Evolutionary conservation across 495 filamentous ascomycete genomes (phyloP).

Genomic region (Chlorociboria aeruginascens): DNA sequence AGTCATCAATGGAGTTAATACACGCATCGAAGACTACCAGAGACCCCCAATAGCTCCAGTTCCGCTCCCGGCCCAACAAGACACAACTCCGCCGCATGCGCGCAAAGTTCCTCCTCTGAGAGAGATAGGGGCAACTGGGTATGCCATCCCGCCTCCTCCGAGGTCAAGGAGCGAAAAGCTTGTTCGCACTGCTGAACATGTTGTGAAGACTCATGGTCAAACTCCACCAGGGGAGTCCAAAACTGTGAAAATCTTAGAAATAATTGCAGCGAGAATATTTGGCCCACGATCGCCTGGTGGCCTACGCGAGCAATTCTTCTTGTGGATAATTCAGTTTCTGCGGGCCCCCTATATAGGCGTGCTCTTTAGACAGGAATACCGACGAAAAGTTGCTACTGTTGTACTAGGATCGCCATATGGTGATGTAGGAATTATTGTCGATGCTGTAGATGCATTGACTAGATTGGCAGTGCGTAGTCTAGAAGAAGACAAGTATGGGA

Average conservation of each 20-base stretch:
- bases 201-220: constrained; percentile 49
- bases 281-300: no score
- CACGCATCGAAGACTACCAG: constrained; percentile 14
- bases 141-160: constrained; percentile 22
- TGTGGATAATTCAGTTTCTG: constrained; percentile 28
- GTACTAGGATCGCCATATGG: constrained; percentile 60
- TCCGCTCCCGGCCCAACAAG: background rate
- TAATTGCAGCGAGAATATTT: background rate
- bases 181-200: constrained; percentile 38
- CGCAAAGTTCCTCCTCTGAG: constrained; percentile 40
- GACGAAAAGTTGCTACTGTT: constrained; percentile 43
- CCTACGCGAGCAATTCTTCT: constrained; percentile 13
- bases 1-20: constrained; percentile 50
- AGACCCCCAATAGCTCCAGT: background rate
- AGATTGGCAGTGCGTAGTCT: constrained; percentile 60
- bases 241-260: constrained; percentile 6
- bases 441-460: constrained; percentile 59
- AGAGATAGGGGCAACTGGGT: constrained; percentile 40
- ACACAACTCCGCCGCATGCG: constrained; percentile 25
- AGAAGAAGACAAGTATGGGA: constrained; percentile 75
- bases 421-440: constrained; percentile 48
- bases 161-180: constrained; percentile 36
- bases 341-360: constrained; percentile 43
- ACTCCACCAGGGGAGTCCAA: constrained; percentile 21
- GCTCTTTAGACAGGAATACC: constrained; percentile 60